Evolutionary conservation across 495 filamentous ascomycete species (phyloP).

Genomic region (Cercophora sp.): DNA sequence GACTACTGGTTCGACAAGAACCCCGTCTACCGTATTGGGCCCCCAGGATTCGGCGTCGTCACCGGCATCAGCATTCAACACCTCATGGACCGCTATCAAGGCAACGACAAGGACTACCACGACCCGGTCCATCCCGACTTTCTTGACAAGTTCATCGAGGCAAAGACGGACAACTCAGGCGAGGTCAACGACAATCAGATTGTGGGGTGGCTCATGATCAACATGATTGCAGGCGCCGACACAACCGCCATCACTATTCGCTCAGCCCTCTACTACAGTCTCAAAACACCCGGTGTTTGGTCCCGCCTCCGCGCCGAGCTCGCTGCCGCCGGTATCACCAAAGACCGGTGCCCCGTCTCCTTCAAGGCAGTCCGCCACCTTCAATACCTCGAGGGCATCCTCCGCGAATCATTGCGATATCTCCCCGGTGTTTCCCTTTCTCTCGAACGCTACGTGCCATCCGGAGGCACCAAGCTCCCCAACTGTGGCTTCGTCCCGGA

Average conservation of each 20-base stretch:
- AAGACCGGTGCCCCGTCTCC: conserved; percentile 3
- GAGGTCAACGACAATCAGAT: conserved; percentile 21
- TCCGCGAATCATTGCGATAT: conserved; percentile 51
- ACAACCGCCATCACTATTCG: conserved; percentile 50
- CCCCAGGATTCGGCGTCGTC: conserved; percentile 16
- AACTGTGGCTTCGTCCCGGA: conserved; percentile 15
- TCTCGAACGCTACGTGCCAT: conserved; percentile 44
- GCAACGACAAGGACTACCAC: conserved; percentile 13
- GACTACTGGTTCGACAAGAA: conserved; percentile 27
- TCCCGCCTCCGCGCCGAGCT: conserved; percentile 38
- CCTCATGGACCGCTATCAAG: conserved; percentile 15
- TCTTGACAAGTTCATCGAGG: conserved; percentile 27
- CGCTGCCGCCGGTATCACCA: conserved; percentile 15
- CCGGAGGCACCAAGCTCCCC: neutral
- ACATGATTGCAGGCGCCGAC: conserved; percentile 50
- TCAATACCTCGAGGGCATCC: conserved; percentile 48
- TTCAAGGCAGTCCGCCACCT: conserved; percentile 16
- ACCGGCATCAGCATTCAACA: conserved; percentile 4
- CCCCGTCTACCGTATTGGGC: conserved; percentile 19
- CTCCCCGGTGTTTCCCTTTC: conserved; percentile 45
- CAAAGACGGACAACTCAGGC: conserved; percentile 21
- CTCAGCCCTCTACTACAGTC: conserved; percentile 48
- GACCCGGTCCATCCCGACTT: conserved; percentile 19
- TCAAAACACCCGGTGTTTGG: conserved; percentile 42
- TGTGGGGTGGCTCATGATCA: conserved; percentile 25